Evolutionary conservation across 768 basidiomycete genomes (phyloP), one percentile per base, ranked within the genome.

Genomic region (Boletus reticulatus): DNA sequence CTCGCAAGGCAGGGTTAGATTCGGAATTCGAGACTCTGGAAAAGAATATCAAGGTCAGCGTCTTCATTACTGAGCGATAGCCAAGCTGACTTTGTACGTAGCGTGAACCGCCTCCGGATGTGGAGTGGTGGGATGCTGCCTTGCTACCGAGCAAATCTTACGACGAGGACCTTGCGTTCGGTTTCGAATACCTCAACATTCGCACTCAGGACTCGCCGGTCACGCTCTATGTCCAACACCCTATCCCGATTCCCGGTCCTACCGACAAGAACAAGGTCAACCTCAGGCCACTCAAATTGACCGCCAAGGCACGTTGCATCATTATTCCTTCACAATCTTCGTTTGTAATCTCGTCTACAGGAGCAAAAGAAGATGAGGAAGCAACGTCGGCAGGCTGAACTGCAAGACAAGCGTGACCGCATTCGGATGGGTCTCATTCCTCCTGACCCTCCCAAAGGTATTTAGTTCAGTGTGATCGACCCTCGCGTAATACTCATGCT

Each of bases 281-380:
- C n/a, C 68, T 90, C 52, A 92, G 95, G 67, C 89, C 93, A 3
- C 73, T 98, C 61, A 97, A 92, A 82, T 72, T 99, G 57, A 99
- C 96, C 4, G 90, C 88, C 74, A 98, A 92, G 84, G 92, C 34
- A 52, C 24, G 67, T 51, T 32, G 36, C 20, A 13, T 39, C 16
- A 19, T 14, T 48, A 29, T 22, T 24, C 8, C 43, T 34, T 53
- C 20, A n/a, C 16, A 16, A 11, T 31, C 3, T 36, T 20, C 1
- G 43, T 32, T 24, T 55, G 31, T 61, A 11, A 55, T 48, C n/a
- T 37, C 43, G 24, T 58, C 44, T 56, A 37, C 39, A 78, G 86
- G 94, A 97, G 64, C 88, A 89, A 79, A 98, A 98, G 87, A 98
- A 98, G 81, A 88, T 97, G 87, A 75, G 97, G 63, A 92, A 92